Conservation (phyloP, 176 grass and related monocot genomes). For the Bromus sterilis region DNA sequence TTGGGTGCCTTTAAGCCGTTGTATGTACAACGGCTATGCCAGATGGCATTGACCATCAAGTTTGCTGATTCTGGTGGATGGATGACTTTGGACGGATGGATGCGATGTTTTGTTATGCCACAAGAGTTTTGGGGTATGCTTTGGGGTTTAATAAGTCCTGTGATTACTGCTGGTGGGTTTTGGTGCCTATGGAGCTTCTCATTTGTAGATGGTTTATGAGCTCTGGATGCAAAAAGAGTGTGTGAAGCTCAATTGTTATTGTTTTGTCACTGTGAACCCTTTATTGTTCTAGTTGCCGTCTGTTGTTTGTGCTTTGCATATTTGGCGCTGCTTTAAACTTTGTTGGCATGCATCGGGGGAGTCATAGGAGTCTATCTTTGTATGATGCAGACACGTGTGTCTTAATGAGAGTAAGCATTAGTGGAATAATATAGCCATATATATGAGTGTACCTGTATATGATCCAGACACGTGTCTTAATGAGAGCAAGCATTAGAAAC, state of each 20-base stretch:
- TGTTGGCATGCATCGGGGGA: not conserved
- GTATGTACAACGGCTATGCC: not conserved
- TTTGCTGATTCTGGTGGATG: slow-evolving; percentile 1
- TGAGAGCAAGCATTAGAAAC: no score
- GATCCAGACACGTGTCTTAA: no score
- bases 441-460: no score
- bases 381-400: not conserved
- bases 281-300: not conserved
- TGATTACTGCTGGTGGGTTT: not conserved
- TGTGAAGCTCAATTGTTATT: not conserved
- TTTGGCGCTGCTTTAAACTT: not conserved
- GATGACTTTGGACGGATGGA: no score
- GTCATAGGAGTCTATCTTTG: not conserved
- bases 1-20: not conserved
- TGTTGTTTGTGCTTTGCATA: not conserved
- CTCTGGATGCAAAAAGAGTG: not conserved
- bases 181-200: not conserved
- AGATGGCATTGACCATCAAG: not conserved
- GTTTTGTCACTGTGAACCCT: no score
- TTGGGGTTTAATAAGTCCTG: not conserved
- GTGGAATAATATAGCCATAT: no score
- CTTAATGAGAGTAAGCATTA: not conserved
- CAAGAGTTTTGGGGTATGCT: not conserved
- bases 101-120: no score
- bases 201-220: not conserved